A percentile compares a stretch with the other conserved stretches of the same genome.
Conservation (phyloP, 75 land plant species). For the Pinus taeda region DNA sequence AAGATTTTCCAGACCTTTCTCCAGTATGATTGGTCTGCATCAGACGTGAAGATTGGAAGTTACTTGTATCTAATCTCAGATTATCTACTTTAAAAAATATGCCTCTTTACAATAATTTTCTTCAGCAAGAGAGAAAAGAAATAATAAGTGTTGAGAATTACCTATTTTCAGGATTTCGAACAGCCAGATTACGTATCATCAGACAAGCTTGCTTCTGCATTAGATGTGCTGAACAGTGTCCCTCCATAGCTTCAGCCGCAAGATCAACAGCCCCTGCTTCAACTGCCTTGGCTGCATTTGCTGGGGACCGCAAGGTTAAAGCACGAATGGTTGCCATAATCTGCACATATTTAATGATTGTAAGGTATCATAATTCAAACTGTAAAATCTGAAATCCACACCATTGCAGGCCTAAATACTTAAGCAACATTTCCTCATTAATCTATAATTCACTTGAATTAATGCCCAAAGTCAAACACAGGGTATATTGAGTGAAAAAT, state of each 20-base stretch:
- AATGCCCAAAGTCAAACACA: neutral
- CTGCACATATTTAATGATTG: slow-evolving; percentile 25
- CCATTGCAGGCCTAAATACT: neutral
- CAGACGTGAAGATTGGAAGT: neutral
- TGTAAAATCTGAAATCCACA: neutral
- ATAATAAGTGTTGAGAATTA: slow-evolving; percentile 1
- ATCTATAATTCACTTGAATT: neutral
- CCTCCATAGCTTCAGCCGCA: slow-evolving; percentile 70
- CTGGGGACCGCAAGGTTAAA: slow-evolving; percentile 73
- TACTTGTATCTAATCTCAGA: neutral
- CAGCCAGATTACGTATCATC: slow-evolving; percentile 91
- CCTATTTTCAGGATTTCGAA: slow-evolving; percentile 93
- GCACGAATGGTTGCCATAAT: slow-evolving; percentile 65
- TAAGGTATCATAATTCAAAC: neutral
- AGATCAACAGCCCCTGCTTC: slow-evolving; percentile 86
- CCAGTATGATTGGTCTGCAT: slow-evolving; percentile 67
- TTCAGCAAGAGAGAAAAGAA: neutral
- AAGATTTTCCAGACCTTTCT: slow-evolving; percentile 69
- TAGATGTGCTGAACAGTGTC: slow-evolving; percentile 50
- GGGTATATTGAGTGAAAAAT: neutral
- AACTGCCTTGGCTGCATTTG: slow-evolving; percentile 79
- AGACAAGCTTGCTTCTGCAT: slow-evolving; percentile 85
- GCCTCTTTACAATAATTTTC: neutral
- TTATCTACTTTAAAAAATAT: neutral
- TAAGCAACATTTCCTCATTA: neutral